Evolutionary conservation across 345 rosid species (phyloP).

Genomic region (Mangifera indica): DNA sequence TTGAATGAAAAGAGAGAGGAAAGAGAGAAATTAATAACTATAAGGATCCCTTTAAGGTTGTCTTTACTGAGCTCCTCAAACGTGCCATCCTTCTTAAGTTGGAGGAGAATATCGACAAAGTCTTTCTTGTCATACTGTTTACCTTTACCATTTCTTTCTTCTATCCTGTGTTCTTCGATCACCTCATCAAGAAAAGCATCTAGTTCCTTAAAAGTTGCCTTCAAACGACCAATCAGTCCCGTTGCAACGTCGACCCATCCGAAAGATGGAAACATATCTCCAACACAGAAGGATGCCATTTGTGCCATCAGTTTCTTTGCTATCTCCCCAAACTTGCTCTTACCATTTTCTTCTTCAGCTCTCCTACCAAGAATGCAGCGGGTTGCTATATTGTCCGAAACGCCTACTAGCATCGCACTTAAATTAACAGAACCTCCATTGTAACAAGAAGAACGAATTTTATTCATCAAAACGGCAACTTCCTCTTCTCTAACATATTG

Average conservation of each 20-base stretch:
- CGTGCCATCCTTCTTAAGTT: slow-evolving; percentile 24
- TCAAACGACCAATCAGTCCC: slow-evolving; percentile 18
- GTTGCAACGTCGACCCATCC: slow-evolving; percentile 27
- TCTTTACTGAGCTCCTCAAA: slow-evolving; percentile 17
- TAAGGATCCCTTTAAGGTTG: slow-evolving; percentile 32
- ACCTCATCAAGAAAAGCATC: slow-evolving; percentile 23
- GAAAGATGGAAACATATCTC: slow-evolving; percentile 16
- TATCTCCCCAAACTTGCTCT: slow-evolving; percentile 18
- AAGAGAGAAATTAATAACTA: slow-evolving; percentile 24
- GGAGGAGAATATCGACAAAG: slow-evolving; percentile 25
- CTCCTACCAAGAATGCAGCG: slow-evolving; percentile 25
- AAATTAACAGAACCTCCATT: not conserved
- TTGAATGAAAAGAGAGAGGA: not conserved
- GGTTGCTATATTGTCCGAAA: slow-evolving; percentile 17
- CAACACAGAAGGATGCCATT: slow-evolving; percentile 5
- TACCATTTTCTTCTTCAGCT: slow-evolving; percentile 19
- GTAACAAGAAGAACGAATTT: not conserved
- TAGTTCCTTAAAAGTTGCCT: slow-evolving; percentile 11
- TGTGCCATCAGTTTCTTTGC: not conserved
- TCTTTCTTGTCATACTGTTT: slow-evolving; percentile 18
- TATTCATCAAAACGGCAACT: slow-evolving; percentile 12
- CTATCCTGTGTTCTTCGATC: slow-evolving; percentile 14
- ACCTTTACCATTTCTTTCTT: not conserved
- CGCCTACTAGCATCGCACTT: slow-evolving; percentile 6
- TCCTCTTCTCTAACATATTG: slow-evolving; percentile 29